Evolutionary conservation across 441 rosid genomes (phyloP).

Genomic region (Eugenia klotzschiana): DNA sequence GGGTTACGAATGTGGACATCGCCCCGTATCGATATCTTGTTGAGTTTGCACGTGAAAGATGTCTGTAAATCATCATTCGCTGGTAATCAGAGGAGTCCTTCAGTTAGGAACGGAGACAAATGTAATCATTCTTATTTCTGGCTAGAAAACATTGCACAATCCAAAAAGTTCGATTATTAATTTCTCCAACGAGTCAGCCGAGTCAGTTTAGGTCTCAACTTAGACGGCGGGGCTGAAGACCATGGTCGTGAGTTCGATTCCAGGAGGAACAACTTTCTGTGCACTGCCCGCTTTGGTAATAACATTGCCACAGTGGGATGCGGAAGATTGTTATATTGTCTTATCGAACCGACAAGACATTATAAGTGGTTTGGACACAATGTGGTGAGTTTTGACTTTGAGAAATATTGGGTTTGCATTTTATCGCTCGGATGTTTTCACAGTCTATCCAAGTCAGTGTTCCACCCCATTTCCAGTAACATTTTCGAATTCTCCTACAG

Average conservation of each 20-base stretch:
- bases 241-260: not conserved
- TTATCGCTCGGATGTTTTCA: not conserved
- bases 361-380: not conserved
- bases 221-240: not conserved
- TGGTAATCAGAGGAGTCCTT: not conserved
- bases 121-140: not conserved
- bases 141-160: not conserved
- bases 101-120: not conserved
- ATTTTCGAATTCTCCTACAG: not conserved
- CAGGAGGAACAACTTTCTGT: not conserved
- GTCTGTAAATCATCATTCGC: not conserved
- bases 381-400: not conserved
- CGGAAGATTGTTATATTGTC: not conserved
- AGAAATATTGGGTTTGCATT: not conserved
- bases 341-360: no score
- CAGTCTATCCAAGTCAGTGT: not conserved
- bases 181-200: not conserved
- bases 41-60: not conserved
- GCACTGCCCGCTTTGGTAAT: not conserved
- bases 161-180: not conserved
- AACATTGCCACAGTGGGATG: not conserved
- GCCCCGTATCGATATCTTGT: fast-evolving
- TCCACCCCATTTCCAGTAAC: not conserved
- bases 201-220: not conserved
- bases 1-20: not conserved